A percentile compares a stretch with the other conserved stretches of the same genome.
These are phyloP conservation scores for Brettanomyces nanus DNA, from an alignment of 805 yeast genomes.

Conservation along the genomic window DNA sequence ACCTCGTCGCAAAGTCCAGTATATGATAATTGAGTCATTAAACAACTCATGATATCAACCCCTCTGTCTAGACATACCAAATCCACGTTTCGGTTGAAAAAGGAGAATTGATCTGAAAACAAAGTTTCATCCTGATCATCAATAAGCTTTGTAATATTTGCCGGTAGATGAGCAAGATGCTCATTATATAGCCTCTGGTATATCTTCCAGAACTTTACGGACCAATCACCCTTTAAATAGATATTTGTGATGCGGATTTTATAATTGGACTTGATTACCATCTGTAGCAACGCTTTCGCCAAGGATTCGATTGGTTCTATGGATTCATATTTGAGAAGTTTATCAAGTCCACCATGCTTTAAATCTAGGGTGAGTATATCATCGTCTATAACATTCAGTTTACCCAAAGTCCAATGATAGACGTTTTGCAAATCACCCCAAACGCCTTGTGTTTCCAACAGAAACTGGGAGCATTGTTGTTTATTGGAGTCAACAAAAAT, in stretches of 20 bases:
- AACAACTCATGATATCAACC: conserved; percentile 62
- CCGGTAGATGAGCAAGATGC: conserved; percentile 22
- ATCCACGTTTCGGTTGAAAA: conserved; percentile 46
- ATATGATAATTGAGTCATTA: conserved; percentile 73
- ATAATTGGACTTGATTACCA: conserved; percentile 33
- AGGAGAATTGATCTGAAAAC: conserved; percentile 25
- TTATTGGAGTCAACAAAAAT: conserved; percentile 1
- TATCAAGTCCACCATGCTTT: conserved; percentile 28
- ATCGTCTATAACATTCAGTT: conserved; percentile 22
- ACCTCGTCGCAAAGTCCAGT: conserved; percentile 75
- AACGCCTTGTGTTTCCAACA: conserved; percentile 19
- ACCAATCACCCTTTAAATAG: conserved; percentile 51
- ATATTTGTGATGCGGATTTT: conserved; percentile 43
- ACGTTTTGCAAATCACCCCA: conserved; percentile 17
- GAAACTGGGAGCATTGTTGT: conserved; percentile 11
- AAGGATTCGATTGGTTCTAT: conserved; percentile 38
- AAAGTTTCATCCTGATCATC: conserved; percentile 27
- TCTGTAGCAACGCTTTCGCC: conserved; percentile 39
- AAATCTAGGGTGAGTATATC: conserved; percentile 36
- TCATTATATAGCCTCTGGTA: conserved; percentile 25
- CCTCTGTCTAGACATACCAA: conserved; percentile 73
- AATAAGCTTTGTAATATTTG: conserved; percentile 27
- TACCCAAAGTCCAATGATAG: conserved; percentile 6
- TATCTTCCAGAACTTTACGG: conserved; percentile 40
- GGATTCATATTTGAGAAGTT: conserved; percentile 37